Evolutionary conservation across 768 basidiomycete species (phyloP).

Genomic region (Suillus alpinus): DNA sequence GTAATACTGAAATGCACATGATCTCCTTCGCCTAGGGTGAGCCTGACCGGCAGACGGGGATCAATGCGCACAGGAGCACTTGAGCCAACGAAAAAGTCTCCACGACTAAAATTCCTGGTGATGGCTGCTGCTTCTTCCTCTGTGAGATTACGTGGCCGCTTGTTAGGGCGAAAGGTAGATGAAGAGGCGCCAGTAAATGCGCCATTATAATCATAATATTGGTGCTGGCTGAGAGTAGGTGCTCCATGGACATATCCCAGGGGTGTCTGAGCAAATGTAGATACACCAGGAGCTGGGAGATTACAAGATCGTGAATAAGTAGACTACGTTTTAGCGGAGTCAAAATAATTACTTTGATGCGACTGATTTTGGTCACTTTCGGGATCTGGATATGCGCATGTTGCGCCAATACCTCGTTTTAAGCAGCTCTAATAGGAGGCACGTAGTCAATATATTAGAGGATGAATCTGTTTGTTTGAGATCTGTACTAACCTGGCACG

Average conservation of each 20-base stretch:
- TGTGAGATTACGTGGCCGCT: slow-evolving; percentile 75
- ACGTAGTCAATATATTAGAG: neutral
- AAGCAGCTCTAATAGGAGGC: slow-evolving; percentile 60
- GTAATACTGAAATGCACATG: slow-evolving; percentile 69
- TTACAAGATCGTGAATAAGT: slow-evolving; percentile 10
- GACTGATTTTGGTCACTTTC: slow-evolving; percentile 48
- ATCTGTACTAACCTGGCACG: slow-evolving; percentile 61
- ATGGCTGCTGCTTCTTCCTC: slow-evolving; percentile 84
- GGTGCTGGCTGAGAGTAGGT: slow-evolving; percentile 53
- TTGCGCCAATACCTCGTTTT: slow-evolving; percentile 70
- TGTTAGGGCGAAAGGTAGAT: slow-evolving; percentile 76
- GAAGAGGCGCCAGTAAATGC: slow-evolving; percentile 66
- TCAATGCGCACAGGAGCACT: slow-evolving; percentile 84
- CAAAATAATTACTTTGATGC: slow-evolving; percentile 22
- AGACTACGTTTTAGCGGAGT: slow-evolving; percentile 8
- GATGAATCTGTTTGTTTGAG: neutral
- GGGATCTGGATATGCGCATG: slow-evolving; percentile 78
- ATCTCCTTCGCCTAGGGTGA: slow-evolving; percentile 80
- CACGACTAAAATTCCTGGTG: slow-evolving; percentile 76
- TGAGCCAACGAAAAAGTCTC: slow-evolving; percentile 79
- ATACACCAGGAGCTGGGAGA: slow-evolving; percentile 30
- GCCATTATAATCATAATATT: slow-evolving; percentile 77
- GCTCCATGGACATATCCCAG: slow-evolving; percentile 37
- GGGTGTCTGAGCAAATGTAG: slow-evolving; percentile 36
- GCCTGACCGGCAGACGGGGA: slow-evolving; percentile 72